Base-by-base conservation (phyloP, 129 eudicot genomes). In the Calendula officinalis region DNA sequence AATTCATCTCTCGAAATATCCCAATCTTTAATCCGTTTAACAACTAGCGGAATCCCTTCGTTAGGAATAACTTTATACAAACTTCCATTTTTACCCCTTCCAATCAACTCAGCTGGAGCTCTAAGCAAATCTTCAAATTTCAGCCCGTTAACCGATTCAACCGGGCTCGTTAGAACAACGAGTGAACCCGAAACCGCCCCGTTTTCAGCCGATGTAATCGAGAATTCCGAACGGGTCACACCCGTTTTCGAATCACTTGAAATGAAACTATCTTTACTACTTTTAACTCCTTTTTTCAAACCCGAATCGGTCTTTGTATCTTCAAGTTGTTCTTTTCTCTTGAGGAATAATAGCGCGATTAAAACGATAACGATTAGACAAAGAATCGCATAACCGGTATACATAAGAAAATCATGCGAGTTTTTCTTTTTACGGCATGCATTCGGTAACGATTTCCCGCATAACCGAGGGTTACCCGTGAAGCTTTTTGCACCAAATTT, bases 1-100 rank as follows among this genome's bases (percentile, higher is more conserved):
- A 88, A 88, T 8, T 84, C 82, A 6, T 71, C 86, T 27, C 61
- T 78, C 10, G 89, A 69, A 52, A 88, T 82, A 5, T 69, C 78
- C 92, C 92, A 84, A 43, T 88, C 83, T 73, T 79, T 79, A 37
- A 88, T 84, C 72, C 96, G 75, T 62, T 88, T 88, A 43, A 88
- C 96, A 5, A 85, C 92, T 3, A 88, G 50, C 22, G 47, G 40
- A 71, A 63, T 22, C 34, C 84, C 81, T 1, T 67, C 76, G 11
- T 62, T 32, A n/a, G 84, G 70, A 14, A 59, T 59, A 54, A 88
- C 96, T 72, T 80, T 82, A 64, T 88, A 88, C 3, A 80, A 72
- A 68, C 89, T 88, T 56, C 96, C 96, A n/a, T 77, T 82, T 36
- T 81, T 82, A 3, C 92, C 96, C 55, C 92, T 75, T 17, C 84